These are phyloP conservation scores for Cymbopogon citratus DNA, from an alignment of 176 grass and related monocot genomes.

Conservation along the genomic window DNA sequence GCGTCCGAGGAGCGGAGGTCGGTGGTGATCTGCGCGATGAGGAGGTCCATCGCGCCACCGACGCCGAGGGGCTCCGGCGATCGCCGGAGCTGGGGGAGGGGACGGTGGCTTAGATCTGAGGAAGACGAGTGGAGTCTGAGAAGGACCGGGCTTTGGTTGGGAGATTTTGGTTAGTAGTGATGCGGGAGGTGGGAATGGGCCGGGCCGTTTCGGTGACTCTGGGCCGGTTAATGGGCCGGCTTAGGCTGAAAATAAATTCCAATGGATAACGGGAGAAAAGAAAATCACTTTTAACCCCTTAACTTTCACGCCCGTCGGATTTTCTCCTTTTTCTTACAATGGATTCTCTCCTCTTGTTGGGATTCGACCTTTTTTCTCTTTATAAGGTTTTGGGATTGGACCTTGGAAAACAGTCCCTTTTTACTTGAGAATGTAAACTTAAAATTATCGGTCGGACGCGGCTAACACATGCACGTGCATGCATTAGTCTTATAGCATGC, in stretches of 20 bases:
- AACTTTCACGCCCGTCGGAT: no score
- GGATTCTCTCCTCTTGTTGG: no score
- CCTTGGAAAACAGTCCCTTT: no score
- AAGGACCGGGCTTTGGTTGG: not conserved
- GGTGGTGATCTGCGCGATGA: constrained; percentile 78
- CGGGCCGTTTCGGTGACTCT: not conserved
- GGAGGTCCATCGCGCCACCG: constrained; percentile 65
- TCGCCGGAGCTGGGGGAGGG: constrained; percentile 34
- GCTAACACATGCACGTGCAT: no score
- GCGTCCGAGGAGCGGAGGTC: constrained; percentile 88
- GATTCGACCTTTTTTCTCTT: no score
- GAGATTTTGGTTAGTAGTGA: not conserved
- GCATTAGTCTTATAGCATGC: no score
- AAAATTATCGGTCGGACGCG: no score
- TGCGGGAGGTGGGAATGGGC: constrained; percentile 8
- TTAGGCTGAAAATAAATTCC: not conserved
- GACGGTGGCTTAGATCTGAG: constrained; percentile 32
- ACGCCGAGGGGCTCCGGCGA: constrained; percentile 18
- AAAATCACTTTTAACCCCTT: no score
- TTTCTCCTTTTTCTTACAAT: no score
- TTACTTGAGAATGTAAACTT: no score
- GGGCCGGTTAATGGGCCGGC: not conserved
- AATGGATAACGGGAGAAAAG: not conserved
- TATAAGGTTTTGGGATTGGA: no score
- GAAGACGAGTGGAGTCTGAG: constrained; percentile 1